Evolutionary conservation across 257 asterid genomes (phyloP).

Genomic region (Fraxinus quadrangulata): DNA sequence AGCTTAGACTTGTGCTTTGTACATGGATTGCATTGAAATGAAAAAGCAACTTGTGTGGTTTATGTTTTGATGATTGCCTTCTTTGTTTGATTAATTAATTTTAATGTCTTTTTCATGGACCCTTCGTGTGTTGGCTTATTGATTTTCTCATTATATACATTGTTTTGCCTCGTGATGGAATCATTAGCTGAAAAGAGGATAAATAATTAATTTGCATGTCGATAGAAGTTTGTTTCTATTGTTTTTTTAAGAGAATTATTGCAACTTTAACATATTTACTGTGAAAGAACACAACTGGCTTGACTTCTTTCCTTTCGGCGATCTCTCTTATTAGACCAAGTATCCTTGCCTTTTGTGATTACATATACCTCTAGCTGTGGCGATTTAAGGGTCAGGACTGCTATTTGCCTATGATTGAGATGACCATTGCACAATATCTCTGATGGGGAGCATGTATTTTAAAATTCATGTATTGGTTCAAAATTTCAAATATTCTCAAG

Average conservation of each 20-base stretch:
- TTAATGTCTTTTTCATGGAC: conserved; percentile 42
- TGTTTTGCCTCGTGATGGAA: conserved; percentile 8
- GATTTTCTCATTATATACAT: conserved; percentile 6
- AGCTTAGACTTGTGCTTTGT: conserved; percentile 30
- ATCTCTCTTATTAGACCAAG: background rate
- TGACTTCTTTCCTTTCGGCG: background rate
- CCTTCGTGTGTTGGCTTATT: conserved; percentile 23
- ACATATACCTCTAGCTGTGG: background rate
- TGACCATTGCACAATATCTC: background rate
- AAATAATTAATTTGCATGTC: conserved; percentile 19
- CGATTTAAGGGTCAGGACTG: background rate
- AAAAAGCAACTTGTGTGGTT: conserved; percentile 23
- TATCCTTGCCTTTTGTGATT: background rate
- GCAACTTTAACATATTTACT: background rate
- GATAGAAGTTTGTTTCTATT: background rate
- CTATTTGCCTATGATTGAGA: background rate
- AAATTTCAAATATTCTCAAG: background rate
- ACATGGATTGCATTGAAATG: conserved; percentile 13
- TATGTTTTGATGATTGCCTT: conserved; percentile 35
- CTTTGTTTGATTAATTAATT: conserved; percentile 18
- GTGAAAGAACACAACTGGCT: background rate
- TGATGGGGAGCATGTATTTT: background rate
- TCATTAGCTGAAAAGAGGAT: conserved; percentile 19
- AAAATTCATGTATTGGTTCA: background rate
- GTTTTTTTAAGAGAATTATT: background rate